Evolutionary conservation across 805 yeast genomes (phyloP), one percentile per base, ranked within the genome.

Genomic region (Monosporozyma aerobia): DNA sequence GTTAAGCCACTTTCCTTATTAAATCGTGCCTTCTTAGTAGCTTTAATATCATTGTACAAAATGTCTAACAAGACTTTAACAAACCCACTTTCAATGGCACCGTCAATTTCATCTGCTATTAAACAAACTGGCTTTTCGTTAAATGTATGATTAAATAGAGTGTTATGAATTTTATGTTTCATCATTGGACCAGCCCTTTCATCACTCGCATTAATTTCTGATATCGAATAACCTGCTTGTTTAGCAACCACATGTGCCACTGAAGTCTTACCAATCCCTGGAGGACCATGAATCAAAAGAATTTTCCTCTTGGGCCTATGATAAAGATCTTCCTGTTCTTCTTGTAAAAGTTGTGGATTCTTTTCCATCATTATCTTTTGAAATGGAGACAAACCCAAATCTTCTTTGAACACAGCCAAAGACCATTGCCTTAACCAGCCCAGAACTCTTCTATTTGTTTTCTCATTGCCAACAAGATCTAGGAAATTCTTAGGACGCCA

Each of bases 211-310:
- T 92, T 92, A 55, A 92, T 77, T 61, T 92, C 99, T 58, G 85
- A 77, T 0, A 86, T 78, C 47, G 82, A 80, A 64, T 86, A 92
- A 0, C 95, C 95, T 41, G 87, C 78, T 57, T 87, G 96, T 47
- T 75, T 76, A 3, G 96, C 94, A 39, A 90, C 77, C 1, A 89
- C 79, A 62, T 90, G 97, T 0, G 92, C 88, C 1, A 90, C 83
- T 0, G 94, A 80, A 0, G 98, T 90, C 64, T 92, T 92, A 9
- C 99, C 99, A 16, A 85, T 76, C 1, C 99, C 99, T 0, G 96
- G 90, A 0, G 96, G 94, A 0, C 99, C 99, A 64, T 85, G 89
- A 10, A 94, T 77, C 43, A 94, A 70, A 22, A 94, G 64, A 0
- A 94, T 75, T 57, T 80, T 84, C 50, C 77, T 76, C 14, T 67